Conservation (phyloP, 2,329 filamentous ascomycete genomes). For the Niveomyces coronatus region DNA sequence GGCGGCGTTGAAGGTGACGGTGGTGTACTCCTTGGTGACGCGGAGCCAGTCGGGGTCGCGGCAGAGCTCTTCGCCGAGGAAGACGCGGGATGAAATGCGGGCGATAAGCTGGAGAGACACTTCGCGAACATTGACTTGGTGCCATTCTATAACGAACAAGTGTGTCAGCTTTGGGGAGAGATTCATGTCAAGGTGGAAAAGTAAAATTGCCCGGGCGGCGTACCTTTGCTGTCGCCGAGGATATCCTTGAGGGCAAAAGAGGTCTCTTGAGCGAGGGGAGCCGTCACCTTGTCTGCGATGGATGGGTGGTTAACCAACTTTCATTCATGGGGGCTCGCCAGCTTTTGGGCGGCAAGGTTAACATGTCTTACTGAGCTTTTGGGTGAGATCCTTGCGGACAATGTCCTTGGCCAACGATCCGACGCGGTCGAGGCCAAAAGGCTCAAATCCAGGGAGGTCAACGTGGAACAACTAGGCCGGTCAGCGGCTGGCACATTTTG, state of each 20-base stretch:
- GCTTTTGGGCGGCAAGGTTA: too few species aligned
- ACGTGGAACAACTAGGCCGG: slow-evolving; percentile 9
- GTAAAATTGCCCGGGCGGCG: not conserved
- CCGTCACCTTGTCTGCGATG: slow-evolving; percentile 8
- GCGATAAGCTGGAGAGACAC: slow-evolving; percentile 12
- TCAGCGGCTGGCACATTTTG: not conserved
- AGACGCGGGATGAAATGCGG: slow-evolving; percentile 22
- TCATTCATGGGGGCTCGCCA: not conserved
- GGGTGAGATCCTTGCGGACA: slow-evolving; percentile 13
- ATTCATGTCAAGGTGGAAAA: not conserved
- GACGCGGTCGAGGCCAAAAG: not conserved
- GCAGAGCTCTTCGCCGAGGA: slow-evolving; percentile 29
- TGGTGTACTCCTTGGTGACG: slow-evolving; percentile 34
- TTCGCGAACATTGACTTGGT: slow-evolving; percentile 8
- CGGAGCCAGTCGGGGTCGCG: slow-evolving; percentile 35
- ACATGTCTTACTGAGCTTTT: slow-evolving; percentile 11
- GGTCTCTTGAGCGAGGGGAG: slow-evolving; percentile 8
- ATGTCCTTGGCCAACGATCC: slow-evolving; percentile 11
- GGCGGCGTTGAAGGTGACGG: slow-evolving; percentile 23
- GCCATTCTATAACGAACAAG: slow-evolving; percentile 10
- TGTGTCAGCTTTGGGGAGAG: not conserved
- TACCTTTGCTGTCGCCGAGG: slow-evolving; percentile 7
- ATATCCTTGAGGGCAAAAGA: slow-evolving; percentile 6
- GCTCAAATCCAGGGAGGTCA: slow-evolving; percentile 13
- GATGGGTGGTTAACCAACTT: not conserved